Evolutionary conservation across 1,139 yeast species (phyloP).

Genomic region (Chernovozyma sophiae-reginae): DNA sequence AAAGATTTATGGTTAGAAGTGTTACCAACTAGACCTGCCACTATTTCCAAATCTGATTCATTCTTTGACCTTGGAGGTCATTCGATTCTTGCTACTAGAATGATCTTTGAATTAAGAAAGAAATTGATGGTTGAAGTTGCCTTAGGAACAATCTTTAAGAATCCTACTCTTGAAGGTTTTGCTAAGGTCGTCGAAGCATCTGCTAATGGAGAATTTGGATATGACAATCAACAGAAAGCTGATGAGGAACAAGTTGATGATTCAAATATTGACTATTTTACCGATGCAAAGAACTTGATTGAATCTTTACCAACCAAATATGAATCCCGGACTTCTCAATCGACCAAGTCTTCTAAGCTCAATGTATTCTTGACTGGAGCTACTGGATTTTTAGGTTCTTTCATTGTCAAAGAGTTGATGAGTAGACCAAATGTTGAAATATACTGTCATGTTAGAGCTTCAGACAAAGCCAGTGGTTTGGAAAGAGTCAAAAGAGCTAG

Average conservation of each 20-base stretch:
- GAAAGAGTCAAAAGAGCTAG: conserved; percentile 77
- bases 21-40: conserved; percentile 79
- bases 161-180: conserved; percentile 79
- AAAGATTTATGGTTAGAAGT: conserved; percentile 82
- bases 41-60: conserved; percentile 73
- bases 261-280: conserved; percentile 50
- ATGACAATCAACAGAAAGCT: conserved; percentile 23
- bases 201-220: conserved; percentile 42
- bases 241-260: conserved; percentile 18
- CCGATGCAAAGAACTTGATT: conserved; percentile 66
- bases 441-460: conserved; percentile 89
- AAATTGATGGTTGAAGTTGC: conserved; percentile 77
- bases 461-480: conserved; percentile 60
- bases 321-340: conserved; percentile 28
- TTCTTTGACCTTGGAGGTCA: conserved; percentile 98
- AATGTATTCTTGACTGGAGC: conserved; percentile 90
- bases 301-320: conserved; percentile 18
- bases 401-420: conserved; percentile 72
- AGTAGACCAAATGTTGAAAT: conserved; percentile 49
- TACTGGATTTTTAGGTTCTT: conserved; percentile 95
- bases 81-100: conserved; percentile 91
- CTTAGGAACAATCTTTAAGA: conserved; percentile 81
- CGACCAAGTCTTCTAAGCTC: conserved; percentile 31
- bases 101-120: conserved; percentile 90
- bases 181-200: conserved; percentile 66